Percentiles rank a stretch among this genome's conserved stretches.
phyloP scores from a whole-genome alignment of 176 grass and related monocot species.

The Panicum miliaceum region DNA sequence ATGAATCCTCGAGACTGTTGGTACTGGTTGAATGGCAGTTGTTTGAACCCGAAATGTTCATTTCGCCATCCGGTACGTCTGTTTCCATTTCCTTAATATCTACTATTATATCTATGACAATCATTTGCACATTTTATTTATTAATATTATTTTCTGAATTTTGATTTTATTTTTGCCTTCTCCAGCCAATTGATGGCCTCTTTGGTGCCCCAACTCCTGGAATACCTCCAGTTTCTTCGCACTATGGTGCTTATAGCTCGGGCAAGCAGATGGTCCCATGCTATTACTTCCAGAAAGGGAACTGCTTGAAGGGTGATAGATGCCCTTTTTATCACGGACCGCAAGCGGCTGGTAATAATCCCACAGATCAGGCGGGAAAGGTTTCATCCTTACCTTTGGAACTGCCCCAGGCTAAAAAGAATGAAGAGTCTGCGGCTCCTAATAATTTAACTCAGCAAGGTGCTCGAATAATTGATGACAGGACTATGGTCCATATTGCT shows the following conservation, averaged over 20 bases:
- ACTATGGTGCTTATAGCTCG: conserved; percentile 50
- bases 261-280: conserved; percentile 81
- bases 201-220: conserved; percentile 60
- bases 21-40: conserved; percentile 90
- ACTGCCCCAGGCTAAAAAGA: conserved; percentile 51
- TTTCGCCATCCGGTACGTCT: conserved; percentile 86
- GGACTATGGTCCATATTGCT: conserved; percentile 21
- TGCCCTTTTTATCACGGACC: conserved; percentile 83
- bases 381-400: conserved; percentile 49
- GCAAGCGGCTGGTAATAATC: conserved; percentile 49
- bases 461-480: conserved; percentile 33
- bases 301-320: conserved; percentile 92
- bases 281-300: conserved; percentile 96
- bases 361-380: conserved; percentile 52
- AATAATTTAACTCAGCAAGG: conserved; percentile 37
- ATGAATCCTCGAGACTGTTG: conserved; percentile 93
- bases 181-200: conserved; percentile 84
- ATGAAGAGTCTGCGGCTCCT: conserved; percentile 35
- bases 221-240: conserved; percentile 44
- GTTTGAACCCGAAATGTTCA: conserved; percentile 88
- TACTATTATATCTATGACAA: not conserved
- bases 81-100: not conserved
- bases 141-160: conserved; percentile 18
- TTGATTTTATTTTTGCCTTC: conserved; percentile 45
- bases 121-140: conserved; percentile 20